Base-by-base conservation (phyloP, 441 rosid species). In the Pelargonium citronellum region DNA sequence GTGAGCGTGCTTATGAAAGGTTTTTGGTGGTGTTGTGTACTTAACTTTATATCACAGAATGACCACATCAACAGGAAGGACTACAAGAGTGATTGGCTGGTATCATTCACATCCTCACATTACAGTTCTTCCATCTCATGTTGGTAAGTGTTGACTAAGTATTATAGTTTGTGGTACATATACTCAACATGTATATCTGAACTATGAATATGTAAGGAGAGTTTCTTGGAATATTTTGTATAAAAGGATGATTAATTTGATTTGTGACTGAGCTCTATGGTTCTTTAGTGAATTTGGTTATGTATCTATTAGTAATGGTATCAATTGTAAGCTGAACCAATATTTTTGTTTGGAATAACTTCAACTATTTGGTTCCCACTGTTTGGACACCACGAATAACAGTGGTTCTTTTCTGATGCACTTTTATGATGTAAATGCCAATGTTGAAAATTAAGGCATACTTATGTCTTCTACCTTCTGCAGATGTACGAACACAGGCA, bases 41-140 rank as follows among this genome's bases (percentile, higher is more conserved):
- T 89, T 84, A 80, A 89, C 82, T 49, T 73, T 69, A 67, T 66
- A 64, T 73, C 87, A 94, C 99, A 90, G 86, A 84, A 94, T 94
- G 95, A 86, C 96, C 5, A 67, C 78, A 16, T 79, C 89, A 37
- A 88, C 97, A 1, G 95, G 95, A 53, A 84, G 85, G 79, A 94
- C 92, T 15, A 94, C 96, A 46, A 83, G 97, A 49, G 99, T 94
- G 64, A 94, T 94, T 39, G 99, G 99, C 60, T 94, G 99, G 99
- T 94, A 94, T 69, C 99, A 94, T 85, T 94, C 97, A 17, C 99
- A 94, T 81, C 99, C 98, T 60, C 99, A 94, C 79, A 91, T 91
- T 68, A 94, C 99, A 5, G 99, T 94, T 67, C 89, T 94, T 68
- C 99, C 99, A 69, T 94, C 99, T 51, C 97, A 94, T 81, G 96